These are phyloP conservation scores for Hypoxylon sp. DNA, from an alignment of 2,329 filamentous ascomycete species.

Conservation along the genomic window DNA sequence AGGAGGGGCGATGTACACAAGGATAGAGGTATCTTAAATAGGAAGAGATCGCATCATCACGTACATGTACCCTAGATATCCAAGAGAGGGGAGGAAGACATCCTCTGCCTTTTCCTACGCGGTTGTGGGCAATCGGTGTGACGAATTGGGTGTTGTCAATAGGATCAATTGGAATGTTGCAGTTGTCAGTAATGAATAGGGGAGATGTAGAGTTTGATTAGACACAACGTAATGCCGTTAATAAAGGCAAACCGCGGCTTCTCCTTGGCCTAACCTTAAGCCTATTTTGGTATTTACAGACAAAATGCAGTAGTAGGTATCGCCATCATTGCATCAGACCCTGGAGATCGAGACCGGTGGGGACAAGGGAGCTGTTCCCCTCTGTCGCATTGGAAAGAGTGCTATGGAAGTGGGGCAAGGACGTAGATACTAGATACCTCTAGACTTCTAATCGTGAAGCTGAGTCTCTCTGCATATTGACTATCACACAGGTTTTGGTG, in stretches of 20 bases:
- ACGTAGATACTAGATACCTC: slow-evolving; percentile 14
- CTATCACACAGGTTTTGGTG: slow-evolving; percentile 4
- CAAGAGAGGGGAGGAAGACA: slow-evolving; percentile 34
- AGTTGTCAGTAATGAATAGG: slow-evolving; percentile 5
- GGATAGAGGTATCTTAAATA: slow-evolving; percentile 11
- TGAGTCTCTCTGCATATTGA: slow-evolving; percentile 1
- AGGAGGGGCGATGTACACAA: slow-evolving; percentile 21
- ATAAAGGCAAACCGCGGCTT: slow-evolving; percentile 23
- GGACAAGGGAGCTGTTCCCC: slow-evolving; percentile 24
- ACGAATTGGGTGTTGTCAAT: slow-evolving; percentile 27
- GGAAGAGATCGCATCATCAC: slow-evolving; percentile 14
- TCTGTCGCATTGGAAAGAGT: slow-evolving; percentile 33
- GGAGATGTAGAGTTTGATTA: slow-evolving; percentile 22
- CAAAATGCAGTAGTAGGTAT: slow-evolving; percentile 37
- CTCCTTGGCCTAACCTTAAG: slow-evolving; percentile 30
- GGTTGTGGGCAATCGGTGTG: slow-evolving; percentile 17
- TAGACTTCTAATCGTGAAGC: slow-evolving; percentile 7
- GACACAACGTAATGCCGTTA: slow-evolving; percentile 8
- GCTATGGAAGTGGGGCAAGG: slow-evolving; percentile 22
- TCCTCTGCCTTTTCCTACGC: slow-evolving; percentile 19
- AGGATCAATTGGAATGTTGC: slow-evolving; percentile 45
- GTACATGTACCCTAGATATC: slow-evolving; percentile 26
- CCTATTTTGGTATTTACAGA: slow-evolving; percentile 35
- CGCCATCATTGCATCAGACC: slow-evolving; percentile 45
- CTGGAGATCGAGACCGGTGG: slow-evolving; percentile 40